A percentile compares a stretch with the other conserved stretches of the same genome.
Conservation (phyloP, 2,329 filamentous ascomycete genomes). For the Phyllosticta capitalensis region DNA sequence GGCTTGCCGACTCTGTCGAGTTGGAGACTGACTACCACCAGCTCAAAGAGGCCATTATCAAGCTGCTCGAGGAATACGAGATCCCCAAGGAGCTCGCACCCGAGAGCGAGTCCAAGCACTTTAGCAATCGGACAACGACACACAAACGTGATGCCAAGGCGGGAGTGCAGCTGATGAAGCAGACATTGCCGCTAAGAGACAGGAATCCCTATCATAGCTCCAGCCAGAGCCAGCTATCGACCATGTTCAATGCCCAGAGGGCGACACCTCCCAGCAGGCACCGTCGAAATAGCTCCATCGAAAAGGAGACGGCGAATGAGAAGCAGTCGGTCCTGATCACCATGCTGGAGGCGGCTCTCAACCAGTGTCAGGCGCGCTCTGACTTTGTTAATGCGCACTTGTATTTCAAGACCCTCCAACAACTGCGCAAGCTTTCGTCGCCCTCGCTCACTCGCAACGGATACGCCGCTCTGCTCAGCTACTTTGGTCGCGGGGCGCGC, state of each 20-base stretch:
- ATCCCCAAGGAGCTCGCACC: constrained; percentile 59
- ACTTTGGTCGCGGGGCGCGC: constrained; percentile 62
- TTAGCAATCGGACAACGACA: constrained; percentile 59
- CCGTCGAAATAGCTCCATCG: constrained; percentile 28
- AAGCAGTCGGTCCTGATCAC: constrained; percentile 49
- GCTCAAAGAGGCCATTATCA: constrained; percentile 69
- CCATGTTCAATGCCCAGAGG: constrained; percentile 29
- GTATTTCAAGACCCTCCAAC: constrained; percentile 74
- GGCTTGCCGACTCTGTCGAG: constrained; percentile 40
- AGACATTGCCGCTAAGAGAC: constrained; percentile 26
- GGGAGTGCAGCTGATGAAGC: neutral
- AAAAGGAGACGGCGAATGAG: constrained; percentile 22
- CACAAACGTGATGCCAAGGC: constrained; percentile 25
- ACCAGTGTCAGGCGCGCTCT: constrained; percentile 65
- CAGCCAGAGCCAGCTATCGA: constrained; percentile 28
- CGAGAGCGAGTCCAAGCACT: constrained; percentile 50
- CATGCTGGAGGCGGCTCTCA: constrained; percentile 68
- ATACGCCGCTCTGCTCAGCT: constrained; percentile 61
- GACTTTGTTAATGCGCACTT: constrained; percentile 78
- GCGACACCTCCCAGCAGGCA: constrained; percentile 22
- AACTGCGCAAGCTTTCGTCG: constrained; percentile 55
- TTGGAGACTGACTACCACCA: constrained; percentile 73
- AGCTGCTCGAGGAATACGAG: constrained; percentile 73
- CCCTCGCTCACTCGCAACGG: constrained; percentile 55
- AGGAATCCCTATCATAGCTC: constrained; percentile 41